These are phyloP conservation scores for Termitomyces titanicus DNA, from an alignment of 768 basidiomycete species.

Conservation along the genomic window DNA sequence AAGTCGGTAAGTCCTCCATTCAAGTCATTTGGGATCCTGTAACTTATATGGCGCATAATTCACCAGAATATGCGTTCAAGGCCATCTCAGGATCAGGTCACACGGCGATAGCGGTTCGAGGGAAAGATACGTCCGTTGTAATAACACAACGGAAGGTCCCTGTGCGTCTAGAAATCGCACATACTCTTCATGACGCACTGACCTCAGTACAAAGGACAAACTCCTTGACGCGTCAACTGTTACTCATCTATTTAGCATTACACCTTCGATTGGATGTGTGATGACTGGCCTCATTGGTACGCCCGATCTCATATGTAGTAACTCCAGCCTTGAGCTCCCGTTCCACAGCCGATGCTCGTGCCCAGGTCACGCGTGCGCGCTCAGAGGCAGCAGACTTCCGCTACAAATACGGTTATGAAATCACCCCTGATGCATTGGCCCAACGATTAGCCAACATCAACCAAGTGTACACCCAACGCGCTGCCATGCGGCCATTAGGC, in stretches of 20 bases:
- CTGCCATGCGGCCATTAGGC: slow-evolving; percentile 94
- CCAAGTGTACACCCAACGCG: slow-evolving; percentile 97
- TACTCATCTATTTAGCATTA: slow-evolving; percentile 94
- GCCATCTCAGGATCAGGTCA: slow-evolving; percentile 97
- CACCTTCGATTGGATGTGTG: slow-evolving; percentile 94
- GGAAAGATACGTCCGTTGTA: slow-evolving; percentile 91
- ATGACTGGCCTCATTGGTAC: slow-evolving; percentile 96
- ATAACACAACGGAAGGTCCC: slow-evolving; percentile 99
- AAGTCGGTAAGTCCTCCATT: slow-evolving; percentile 73
- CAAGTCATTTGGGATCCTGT: slow-evolving; percentile 1
- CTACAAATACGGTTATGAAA: slow-evolving; percentile 97
- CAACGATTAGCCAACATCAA: slow-evolving; percentile 96
- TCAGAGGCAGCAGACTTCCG: slow-evolving; percentile 89
- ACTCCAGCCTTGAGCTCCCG: neutral
- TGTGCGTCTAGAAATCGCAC: slow-evolving; percentile 44
- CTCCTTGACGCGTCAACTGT: slow-evolving; percentile 92
- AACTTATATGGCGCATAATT: slow-evolving; percentile 11
- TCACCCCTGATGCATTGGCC: slow-evolving; percentile 94
- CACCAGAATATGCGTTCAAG: slow-evolving; percentile 97
- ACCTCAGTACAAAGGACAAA: slow-evolving; percentile 69
- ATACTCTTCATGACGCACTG: neutral
- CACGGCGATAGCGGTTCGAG: slow-evolving; percentile 88
- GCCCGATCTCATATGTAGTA: slow-evolving; percentile 18
- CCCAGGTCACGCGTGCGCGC: slow-evolving; percentile 85
- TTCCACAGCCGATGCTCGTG: slow-evolving; percentile 79